Base-by-base conservation (phyloP, 2,329 filamentous ascomycete genomes). In the Aspergillus clavatus region DNA sequence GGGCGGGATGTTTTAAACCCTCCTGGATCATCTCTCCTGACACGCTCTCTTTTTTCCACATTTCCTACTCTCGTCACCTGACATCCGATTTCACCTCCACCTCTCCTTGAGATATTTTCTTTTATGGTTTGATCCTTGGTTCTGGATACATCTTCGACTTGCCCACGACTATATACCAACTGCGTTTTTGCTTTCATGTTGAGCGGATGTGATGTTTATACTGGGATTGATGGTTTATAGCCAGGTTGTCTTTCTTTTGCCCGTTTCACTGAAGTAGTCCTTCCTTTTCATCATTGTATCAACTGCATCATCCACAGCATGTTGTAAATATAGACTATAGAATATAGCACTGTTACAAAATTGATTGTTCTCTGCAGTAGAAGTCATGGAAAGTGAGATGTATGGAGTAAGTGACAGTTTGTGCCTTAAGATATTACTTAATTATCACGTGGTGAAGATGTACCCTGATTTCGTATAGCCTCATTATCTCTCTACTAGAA, bases 1-100 rank as follows among this genome's bases (percentile, higher is more conserved):
- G 45, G 68, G 57, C 45, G 59, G 63, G 21, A 66, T 72, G 69
- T 69, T 72, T 43, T 72, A 56, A 61, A 47, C 42, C 35, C 31
- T 40, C 16, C 31, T 39, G 16, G 5, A 24, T 24, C 23, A 8
- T 18, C 7, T 21, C 18, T 27, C 38, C 27, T n/a, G n/a, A n/a
- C n/a, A n/a, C n/a, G n/a, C n/a, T n/a, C n/a, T n/a, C n/a, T n/a
- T n/a, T n/a, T 35, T 42, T 35, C 26, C 35, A 39, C 37, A 12
- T 45, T 49, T 16, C 16, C 31, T 16, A 40, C 18, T 26, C 29
- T 7, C 26, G 11, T 23, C 11, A 8, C 23, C 21, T 44, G 7
- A 22, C n/a, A 3, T 26, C 11, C 5, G 21, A 26, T 22, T 16
- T 27, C 38, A 41, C 28, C 35, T n/a, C 31, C 21, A 18, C 37